Conservation (phyloP, 106 monocot species). For the Allium fistulosum region DNA sequence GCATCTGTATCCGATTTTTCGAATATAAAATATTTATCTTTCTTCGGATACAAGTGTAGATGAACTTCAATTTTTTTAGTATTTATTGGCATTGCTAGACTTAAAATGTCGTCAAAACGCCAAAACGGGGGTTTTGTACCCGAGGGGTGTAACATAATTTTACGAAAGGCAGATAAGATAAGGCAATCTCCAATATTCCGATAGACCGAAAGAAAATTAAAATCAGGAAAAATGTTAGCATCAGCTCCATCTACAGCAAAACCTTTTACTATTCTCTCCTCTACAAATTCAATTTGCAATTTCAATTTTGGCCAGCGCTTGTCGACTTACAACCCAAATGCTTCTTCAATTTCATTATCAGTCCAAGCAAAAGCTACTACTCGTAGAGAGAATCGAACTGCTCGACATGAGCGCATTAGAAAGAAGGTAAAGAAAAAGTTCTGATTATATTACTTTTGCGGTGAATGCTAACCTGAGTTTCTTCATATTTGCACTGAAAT, state of each 20-base stretch:
- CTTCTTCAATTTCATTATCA: not conserved
- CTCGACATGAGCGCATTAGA: slow-evolving; percentile 70
- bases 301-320: slow-evolving; percentile 1
- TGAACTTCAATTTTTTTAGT: no score
- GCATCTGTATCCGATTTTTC: no score
- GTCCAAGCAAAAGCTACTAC: slow-evolving; percentile 58
- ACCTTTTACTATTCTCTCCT: slow-evolving; percentile 4
- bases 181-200: not conserved
- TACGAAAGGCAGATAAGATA: not conserved
- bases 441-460: not conserved
- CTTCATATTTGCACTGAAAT: not conserved
- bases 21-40: no score
- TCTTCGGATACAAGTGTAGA: no score
- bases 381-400: slow-evolving; percentile 45
- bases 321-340: not conserved
- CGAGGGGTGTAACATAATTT: no score
- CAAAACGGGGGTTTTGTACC: no score
- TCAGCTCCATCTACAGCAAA: not conserved
- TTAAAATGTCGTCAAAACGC: no score
- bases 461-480: not conserved
- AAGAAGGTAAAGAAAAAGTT: slow-evolving; percentile 58
- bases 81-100: no score
- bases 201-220: not conserved
- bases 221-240: slow-evolving; percentile 4
- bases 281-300: not conserved